phyloP scores from a whole-genome alignment of 257 asterid species.

The Solanum medicagineum region DNA sequence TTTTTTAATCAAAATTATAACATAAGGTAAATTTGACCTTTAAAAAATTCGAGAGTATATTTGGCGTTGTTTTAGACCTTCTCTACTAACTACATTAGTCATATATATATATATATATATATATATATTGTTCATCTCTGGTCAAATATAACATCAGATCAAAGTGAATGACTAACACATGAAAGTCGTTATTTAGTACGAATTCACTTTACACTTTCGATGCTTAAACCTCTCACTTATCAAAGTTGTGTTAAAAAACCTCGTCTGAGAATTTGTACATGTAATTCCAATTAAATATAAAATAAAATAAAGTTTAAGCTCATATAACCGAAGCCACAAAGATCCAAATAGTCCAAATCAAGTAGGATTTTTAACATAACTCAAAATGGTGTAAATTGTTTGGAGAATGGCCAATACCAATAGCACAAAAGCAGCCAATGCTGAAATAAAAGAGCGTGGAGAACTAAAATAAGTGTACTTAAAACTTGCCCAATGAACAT shows the following conservation, averaged over 20 bases:
- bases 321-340: neutral
- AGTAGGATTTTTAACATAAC: slow-evolving; percentile 21
- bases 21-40: neutral
- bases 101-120: too few species aligned
- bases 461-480: slow-evolving; percentile 71
- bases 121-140: neutral
- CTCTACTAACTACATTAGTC: neutral
- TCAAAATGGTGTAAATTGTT: slow-evolving; percentile 34
- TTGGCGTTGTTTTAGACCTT: neutral
- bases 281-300: neutral
- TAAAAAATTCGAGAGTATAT: neutral
- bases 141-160: neutral
- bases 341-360: neutral
- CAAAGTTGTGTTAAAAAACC: too few species aligned
- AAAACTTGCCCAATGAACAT: slow-evolving; percentile 69
- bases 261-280: neutral
- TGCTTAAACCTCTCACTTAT: too few species aligned
- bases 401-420: slow-evolving; percentile 55
- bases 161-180: neutral
- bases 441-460: slow-evolving; percentile 85
- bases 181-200: neutral
- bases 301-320: neutral
- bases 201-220: neutral
- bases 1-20: too few species aligned
- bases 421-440: slow-evolving; percentile 60